Base-by-base conservation (phyloP, 345 rosid species). In the Gynandropsis gynandra region DNA sequence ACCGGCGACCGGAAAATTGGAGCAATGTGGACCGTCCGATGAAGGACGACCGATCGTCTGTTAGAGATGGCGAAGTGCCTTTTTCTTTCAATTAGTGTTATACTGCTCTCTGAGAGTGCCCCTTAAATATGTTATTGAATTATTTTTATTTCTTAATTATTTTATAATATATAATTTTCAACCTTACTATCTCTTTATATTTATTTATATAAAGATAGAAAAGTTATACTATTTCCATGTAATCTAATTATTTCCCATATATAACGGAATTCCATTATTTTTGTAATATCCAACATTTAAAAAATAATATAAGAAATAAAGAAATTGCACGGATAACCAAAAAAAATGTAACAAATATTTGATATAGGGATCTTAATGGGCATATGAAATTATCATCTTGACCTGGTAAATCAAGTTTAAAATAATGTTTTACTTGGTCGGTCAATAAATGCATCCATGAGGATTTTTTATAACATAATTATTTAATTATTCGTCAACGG, bases 21-120 rank as follows among this genome's bases (percentile, higher is more conserved):
- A 36, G 15, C 15, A 37, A 36, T 36, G 10, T 44, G 46, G 53
- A 61, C 46, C 52, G 58, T 61, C 31, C 20, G 66, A 61, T 45
- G 52, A 7, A 24, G 0, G 3, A 36, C n/a, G 58, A 38, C 1
- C 11, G 27, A 50, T 39, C 34, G 31, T 33, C 54, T 34, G 43
- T 21, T 40, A 8, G 20, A 33, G 31, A 63, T 29, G 63, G 47
- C 48, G 62, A 37, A 64, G 19, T 58, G 69, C 17, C 55, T 63
- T 55, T 55, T 55, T 50, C 50, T 40, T 51, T 51, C 49, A 51
- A 57, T 53, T 50, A 58, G 59, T 38, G 58, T 61, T 42, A 31
- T 39, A 41, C 41, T 54, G 32, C 38, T 47, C 36, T 15, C 47
- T 55, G 20, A 48, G 20, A 48, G 24, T 34, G 42, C 21, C 46